Evolutionary conservation across 73 alveolate genomes (phyloP).

Genomic region (Tetrahymena elliotti): DNA sequence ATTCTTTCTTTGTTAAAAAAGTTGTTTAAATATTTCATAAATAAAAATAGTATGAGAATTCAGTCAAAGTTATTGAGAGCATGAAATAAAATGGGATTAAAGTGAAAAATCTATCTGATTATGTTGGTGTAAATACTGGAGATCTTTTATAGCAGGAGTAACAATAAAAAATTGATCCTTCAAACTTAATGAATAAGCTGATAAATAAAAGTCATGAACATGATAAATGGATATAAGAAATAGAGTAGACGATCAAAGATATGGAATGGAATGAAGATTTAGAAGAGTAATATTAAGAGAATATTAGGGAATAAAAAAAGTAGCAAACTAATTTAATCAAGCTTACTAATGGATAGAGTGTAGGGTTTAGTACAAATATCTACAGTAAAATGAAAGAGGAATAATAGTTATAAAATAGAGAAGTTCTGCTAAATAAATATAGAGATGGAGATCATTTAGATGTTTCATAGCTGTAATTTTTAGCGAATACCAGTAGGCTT

Average conservation of each 20-base stretch:
- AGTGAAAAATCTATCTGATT: not conserved
- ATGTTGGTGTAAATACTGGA: not conserved
- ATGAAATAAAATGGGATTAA: not conserved
- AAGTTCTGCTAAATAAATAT: constrained; percentile 5
- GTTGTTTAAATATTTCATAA: too few relatives aligned
- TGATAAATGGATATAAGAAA: not conserved
- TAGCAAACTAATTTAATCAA: not conserved
- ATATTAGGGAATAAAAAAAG: not conserved
- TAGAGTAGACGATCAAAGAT: not conserved
- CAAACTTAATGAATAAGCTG: not conserved
- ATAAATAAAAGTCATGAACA: not conserved
- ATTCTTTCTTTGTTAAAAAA: not conserved
- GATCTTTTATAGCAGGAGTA: not conserved
- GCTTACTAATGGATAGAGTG: constrained; percentile 6
- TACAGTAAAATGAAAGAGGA: constrained; percentile 16
- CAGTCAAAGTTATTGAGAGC: not conserved
- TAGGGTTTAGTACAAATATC: not conserved
- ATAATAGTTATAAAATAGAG: constrained; percentile 5
- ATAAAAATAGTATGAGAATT: not conserved
- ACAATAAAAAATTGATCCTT: not conserved
- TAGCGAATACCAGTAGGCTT: constrained; percentile 29
- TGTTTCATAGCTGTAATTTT: constrained; percentile 14
- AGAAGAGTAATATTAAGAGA: not conserved
- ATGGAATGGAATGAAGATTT: not conserved
- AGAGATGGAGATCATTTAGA: constrained; percentile 30